These are phyloP conservation scores for Eragrostis nindensis DNA, from an alignment of 176 grass and related monocot genomes.

Conservation along the genomic window DNA sequence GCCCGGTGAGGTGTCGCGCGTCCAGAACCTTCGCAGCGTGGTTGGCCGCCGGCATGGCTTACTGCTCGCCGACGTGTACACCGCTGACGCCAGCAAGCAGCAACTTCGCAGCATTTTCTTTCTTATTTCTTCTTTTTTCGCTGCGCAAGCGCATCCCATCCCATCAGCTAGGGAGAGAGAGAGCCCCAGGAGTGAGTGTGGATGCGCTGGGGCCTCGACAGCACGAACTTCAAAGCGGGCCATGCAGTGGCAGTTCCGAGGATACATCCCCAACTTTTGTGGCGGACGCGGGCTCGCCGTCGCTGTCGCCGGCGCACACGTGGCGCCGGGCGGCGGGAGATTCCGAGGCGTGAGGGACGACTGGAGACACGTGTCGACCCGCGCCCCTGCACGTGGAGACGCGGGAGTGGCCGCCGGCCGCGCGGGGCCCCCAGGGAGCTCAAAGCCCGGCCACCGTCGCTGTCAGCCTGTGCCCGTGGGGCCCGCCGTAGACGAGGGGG, in stretches of 20 bases:
- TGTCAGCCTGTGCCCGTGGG: neutral
- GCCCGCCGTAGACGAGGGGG: neutral
- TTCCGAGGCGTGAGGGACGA: neutral
- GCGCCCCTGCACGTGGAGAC: neutral
- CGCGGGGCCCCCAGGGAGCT: neutral
- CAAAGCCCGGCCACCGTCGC: neutral
- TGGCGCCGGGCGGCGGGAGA: neutral
- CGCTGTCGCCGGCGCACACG: conserved; percentile 23
- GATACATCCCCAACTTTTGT: neutral
- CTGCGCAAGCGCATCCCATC: too few species aligned
- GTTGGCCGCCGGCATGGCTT: conserved; percentile 11
- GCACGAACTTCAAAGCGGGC: conserved; percentile 39
- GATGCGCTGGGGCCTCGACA: too few species aligned
- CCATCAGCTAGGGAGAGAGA: too few species aligned
- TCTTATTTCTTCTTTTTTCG: too few species aligned
- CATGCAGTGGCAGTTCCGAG: conserved; percentile 22
- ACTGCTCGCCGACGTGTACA: conserved; percentile 19
- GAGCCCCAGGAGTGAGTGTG: too few species aligned
- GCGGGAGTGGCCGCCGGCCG: conserved; percentile 6
- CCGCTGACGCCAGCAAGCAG: neutral
- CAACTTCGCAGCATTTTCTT: too few species aligned
- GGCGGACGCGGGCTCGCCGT: neutral
- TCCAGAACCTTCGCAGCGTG: conserved; percentile 24
- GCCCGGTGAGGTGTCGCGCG: conserved; percentile 17
- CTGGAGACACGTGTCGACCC: neutral